Percentiles rank a stretch among this genome's conserved stretches.
phyloP scores from a whole-genome alignment of 2,329 filamentous ascomycete species.

The Colletotrichum cereale region DNA sequence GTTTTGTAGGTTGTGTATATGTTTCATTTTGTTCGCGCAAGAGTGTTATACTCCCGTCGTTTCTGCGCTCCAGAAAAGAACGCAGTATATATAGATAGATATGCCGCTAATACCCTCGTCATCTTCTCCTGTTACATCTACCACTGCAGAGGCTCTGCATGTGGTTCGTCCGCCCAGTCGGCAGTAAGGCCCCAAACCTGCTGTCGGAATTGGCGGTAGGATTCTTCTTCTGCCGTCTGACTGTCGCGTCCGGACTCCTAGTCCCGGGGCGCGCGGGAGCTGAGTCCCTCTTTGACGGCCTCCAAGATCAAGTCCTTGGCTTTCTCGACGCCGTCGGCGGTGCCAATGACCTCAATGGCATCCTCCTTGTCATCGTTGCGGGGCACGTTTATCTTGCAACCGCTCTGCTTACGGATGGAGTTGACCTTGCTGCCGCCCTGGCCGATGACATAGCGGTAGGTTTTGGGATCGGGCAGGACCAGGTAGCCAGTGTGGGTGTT shows the following conservation, averaged over 20 bases:
- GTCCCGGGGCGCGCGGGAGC: slow-evolving; percentile 39
- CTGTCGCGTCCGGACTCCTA: slow-evolving; percentile 20
- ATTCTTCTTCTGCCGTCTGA: not conserved
- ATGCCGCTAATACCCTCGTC: not conserved
- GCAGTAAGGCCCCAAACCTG: slow-evolving; percentile 12
- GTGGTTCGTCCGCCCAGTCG: slow-evolving; percentile 19
- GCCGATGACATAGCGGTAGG: slow-evolving; percentile 92
- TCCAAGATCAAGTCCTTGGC: slow-evolving; percentile 91
- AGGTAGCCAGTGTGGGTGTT: slow-evolving; percentile 85
- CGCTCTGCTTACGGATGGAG: slow-evolving; percentile 89
- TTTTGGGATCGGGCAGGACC: slow-evolving; percentile 87
- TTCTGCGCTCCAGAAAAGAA: not conserved
- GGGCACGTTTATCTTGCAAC: slow-evolving; percentile 94
- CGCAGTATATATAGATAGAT: not conserved
- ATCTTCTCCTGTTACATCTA: slow-evolving; percentile 1
- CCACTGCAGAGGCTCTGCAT: slow-evolving; percentile 15
- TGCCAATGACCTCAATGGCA: slow-evolving; percentile 90
- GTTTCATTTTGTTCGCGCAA: slow-evolving; percentile 7
- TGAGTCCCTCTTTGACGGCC: slow-evolving; percentile 75
- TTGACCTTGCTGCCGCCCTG: slow-evolving; percentile 93
- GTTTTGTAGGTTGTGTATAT: not conserved
- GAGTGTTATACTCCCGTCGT: not conserved
- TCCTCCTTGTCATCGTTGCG: slow-evolving; percentile 80
- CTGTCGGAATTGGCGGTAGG: slow-evolving; percentile 3
- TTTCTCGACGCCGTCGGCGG: slow-evolving; percentile 82